phyloP scores from a whole-genome alignment of 345 rosid species.

The Excoecaria cochinchinensis region DNA sequence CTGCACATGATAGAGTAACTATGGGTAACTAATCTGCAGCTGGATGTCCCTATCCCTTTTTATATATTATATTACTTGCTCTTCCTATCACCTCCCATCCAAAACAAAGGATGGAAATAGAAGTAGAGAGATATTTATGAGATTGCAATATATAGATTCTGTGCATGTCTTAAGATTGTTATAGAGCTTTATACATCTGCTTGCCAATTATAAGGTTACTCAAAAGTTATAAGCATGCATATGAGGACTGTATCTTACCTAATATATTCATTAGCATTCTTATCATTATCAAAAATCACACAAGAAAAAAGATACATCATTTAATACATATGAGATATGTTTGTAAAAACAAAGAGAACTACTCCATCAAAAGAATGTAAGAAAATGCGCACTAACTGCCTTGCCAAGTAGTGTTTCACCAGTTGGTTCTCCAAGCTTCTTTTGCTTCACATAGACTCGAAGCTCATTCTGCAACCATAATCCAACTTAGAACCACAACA shows the following conservation, averaged over 20 bases:
- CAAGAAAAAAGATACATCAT: background rate
- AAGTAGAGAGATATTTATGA: background rate
- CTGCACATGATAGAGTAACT: slow-evolving; percentile 33
- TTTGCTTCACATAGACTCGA: slow-evolving; percentile 53
- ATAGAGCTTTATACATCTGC: background rate
- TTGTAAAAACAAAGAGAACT: no score
- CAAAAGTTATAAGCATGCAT: background rate
- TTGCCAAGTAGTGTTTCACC: slow-evolving; percentile 80
- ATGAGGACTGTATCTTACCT: background rate
- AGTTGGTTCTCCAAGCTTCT: slow-evolving; percentile 68
- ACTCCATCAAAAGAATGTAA: background rate
- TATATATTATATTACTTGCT: background rate
- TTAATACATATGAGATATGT: background rate
- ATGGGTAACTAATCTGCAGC: background rate
- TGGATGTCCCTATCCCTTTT: background rate
- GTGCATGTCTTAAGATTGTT: background rate
- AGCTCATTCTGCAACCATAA: slow-evolving; percentile 61
- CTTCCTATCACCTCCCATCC: background rate
- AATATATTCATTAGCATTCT: background rate
- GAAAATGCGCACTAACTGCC: slow-evolving; percentile 50
- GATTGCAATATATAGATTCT: background rate
- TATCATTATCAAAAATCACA: background rate
- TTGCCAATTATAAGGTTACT: background rate
- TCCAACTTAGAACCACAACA: no score
- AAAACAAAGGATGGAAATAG: background rate